phyloP scores from a whole-genome alignment of 2,329 filamentous ascomycete species.

The Colletotrichum paranaense region DNA sequence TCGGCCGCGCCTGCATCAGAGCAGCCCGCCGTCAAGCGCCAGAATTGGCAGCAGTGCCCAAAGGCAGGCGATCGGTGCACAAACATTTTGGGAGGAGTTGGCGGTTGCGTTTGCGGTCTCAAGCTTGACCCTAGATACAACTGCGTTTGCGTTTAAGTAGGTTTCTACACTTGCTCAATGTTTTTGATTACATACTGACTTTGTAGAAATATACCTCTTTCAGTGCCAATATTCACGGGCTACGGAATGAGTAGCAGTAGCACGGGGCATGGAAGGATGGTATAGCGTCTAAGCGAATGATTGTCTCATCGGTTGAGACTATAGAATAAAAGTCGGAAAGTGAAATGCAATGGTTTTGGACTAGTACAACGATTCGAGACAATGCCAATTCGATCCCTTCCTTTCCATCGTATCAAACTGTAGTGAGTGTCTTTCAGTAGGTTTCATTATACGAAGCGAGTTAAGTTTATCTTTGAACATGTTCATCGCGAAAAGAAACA shows the following conservation, averaged over 20 bases:
- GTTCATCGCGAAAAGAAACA: too few relatives aligned
- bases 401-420: too few relatives aligned
- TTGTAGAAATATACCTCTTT: neutral
- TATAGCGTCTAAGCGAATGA: neutral
- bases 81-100: neutral
- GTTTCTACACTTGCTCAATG: neutral
- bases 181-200: neutral
- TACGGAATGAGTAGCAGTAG: neutral
- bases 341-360: too few relatives aligned
- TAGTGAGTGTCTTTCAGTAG: too few relatives aligned
- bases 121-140: neutral
- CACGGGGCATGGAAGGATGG: neutral
- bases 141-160: slow-evolving; percentile 1
- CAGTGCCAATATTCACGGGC: neutral
- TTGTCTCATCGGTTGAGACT: neutral
- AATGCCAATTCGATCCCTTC: too few relatives aligned
- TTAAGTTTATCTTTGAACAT: too few relatives aligned
- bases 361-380: too few relatives aligned
- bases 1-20: neutral
- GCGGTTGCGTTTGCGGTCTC: neutral
- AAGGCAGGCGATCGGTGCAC: neutral
- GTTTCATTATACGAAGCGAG: rapidly evolving
- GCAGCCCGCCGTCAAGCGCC: neutral
- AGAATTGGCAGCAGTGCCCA: neutral
- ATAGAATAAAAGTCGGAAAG: too few relatives aligned